Evolutionary conservation across 768 basidiomycete species (phyloP).

Genomic region (Imleria badia): DNA sequence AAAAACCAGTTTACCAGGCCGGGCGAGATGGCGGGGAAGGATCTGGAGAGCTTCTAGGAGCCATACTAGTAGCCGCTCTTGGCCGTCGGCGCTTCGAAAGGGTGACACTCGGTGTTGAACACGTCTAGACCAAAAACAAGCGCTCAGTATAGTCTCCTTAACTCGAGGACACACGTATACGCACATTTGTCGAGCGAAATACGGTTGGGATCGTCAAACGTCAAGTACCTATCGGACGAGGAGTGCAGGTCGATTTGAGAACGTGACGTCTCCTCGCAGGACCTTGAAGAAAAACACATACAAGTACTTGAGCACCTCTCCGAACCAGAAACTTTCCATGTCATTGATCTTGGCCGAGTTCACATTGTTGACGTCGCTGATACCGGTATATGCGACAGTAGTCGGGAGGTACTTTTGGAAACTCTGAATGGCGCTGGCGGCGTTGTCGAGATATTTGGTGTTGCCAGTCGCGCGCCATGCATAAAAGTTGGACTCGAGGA

Average conservation of each 20-base stretch:
- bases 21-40: too few species aligned
- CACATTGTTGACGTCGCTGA: constrained; percentile 55
- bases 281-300: constrained; percentile 27
- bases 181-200: constrained; percentile 66
- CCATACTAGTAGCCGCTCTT: constrained; percentile 39
- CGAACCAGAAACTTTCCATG: constrained; percentile 69
- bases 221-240: constrained; percentile 52
- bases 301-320: constrained; percentile 77
- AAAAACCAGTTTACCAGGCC: too few species aligned
- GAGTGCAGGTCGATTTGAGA: background rate
- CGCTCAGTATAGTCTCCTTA: background rate
- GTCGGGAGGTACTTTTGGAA: constrained; percentile 55
- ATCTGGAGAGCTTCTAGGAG: constrained; percentile 11
- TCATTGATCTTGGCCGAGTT: constrained; percentile 49
- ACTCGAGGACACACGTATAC: background rate
- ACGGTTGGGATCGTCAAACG: constrained; percentile 66
- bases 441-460: constrained; percentile 64
- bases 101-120: constrained; percentile 75
- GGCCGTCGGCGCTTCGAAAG: constrained; percentile 56
- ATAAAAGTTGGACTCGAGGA: constrained; percentile 80
- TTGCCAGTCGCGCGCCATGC: constrained; percentile 74
- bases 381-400: constrained; percentile 52
- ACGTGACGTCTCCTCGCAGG: too few species aligned
- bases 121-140: constrained; percentile 39
- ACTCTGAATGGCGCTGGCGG: constrained; percentile 53